Conservation (phyloP, 805 yeast species). For the Candida tallmaniae region DNA sequence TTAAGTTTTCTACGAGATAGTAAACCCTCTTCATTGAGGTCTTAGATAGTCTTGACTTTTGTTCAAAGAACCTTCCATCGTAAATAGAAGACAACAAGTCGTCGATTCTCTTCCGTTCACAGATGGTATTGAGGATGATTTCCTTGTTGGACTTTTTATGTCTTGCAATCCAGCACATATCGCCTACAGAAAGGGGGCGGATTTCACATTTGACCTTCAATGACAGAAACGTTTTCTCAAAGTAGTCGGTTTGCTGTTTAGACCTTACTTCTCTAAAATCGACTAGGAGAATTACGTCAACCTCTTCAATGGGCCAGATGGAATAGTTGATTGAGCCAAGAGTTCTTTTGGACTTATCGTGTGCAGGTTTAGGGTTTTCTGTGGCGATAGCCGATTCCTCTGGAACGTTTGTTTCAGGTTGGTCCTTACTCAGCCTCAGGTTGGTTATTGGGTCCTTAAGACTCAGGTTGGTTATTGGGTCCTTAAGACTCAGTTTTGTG, state of each 20-base stretch:
- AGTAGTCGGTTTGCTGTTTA: constrained; percentile 62
- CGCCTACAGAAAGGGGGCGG: constrained; percentile 73
- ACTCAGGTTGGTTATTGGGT: not conserved
- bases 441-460: not conserved
- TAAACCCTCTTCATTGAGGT: constrained; percentile 64
- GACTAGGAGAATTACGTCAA: constrained; percentile 55
- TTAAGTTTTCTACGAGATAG: constrained; percentile 83
- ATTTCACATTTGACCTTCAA: constrained; percentile 49
- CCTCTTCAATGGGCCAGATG: constrained; percentile 61
- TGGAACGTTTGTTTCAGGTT: not conserved
- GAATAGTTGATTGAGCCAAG: constrained; percentile 30
- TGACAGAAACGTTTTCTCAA: constrained; percentile 48
- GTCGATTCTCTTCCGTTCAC: constrained; percentile 86
- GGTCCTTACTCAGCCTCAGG: not conserved
- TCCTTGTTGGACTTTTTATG: constrained; percentile 53
- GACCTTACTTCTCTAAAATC: constrained; percentile 85
- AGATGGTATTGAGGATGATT: constrained; percentile 73
- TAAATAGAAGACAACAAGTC: constrained; percentile 78
- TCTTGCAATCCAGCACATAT: constrained; percentile 83
- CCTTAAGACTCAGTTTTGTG: not conserved
- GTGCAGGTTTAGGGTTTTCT: constrained; percentile 9
- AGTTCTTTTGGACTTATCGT: constrained; percentile 19
- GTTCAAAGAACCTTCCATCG: constrained; percentile 89
- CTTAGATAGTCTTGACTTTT: constrained; percentile 68
- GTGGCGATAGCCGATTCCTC: not conserved